Evolutionary conservation across 2,329 filamentous ascomycete species (phyloP), one percentile per base, ranked within the genome.

Genomic region (Colletotrichum shisoi): DNA sequence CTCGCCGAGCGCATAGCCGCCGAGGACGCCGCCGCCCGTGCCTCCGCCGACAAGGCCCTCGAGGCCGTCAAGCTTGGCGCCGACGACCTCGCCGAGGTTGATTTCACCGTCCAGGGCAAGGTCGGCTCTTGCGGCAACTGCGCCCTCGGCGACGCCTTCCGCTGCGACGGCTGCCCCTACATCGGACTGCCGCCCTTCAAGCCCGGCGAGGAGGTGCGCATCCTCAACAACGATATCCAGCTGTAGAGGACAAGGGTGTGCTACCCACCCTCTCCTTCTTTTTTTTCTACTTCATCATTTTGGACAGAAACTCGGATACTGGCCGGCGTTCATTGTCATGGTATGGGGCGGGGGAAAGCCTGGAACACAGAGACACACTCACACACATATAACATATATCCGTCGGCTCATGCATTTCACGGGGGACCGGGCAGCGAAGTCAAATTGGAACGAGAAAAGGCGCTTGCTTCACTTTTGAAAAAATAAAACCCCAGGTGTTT

Each of bases 51-150:
- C 63, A 76, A 76, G 61, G 91, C 91, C 77, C 84, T 97, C 53
- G 87, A 85, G 57, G 84, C 88, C 21, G 79, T 91, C 58, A 91
- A 90, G 78, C 82, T 96, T 53, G 86, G 84, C 45, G 82, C 87
- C 0, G 89, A 92, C 73, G 95, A 99, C 76, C 81, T 99, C 56
- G 89, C 87, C 58, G 94, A 98, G 78, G 85, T 98, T 9, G 95
- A 99, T 79, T 98, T 99, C 76, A 99, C 95, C 0, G 92, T 98
- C n/a, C 86, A 96, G 79, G 95, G 95, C 72, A 98, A 97, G 82
- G 92, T 94, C 6, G 94, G 95, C 62, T 96, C 92, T 19, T 99
- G 95, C 78, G 93, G 93, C 34, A 97, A 94, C 79, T 98, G 95
- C 79, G 91, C 93, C 34, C 84, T 99, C 17, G 95, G 95, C 57